Evolutionary conservation across 192 early-diverging fungal species (phyloP).

Genomic region (Backusella morwellensis): DNA sequence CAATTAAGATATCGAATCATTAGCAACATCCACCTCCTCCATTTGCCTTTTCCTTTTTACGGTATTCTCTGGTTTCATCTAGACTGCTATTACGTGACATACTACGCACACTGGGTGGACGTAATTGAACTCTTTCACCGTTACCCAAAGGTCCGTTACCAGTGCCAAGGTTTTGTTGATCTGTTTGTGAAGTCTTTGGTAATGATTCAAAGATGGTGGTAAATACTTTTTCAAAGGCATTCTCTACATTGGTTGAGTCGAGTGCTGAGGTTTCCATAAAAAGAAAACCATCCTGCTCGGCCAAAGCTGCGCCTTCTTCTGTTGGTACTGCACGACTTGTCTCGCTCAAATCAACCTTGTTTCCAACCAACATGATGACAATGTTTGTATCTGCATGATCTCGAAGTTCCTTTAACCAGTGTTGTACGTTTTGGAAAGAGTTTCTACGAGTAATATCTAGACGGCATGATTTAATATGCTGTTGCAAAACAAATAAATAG

Average conservation of each 20-base stretch:
- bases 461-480: background rate
- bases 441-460: constrained; percentile 47
- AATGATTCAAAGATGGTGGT: constrained; percentile 62
- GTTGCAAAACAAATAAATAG: background rate
- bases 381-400: constrained; percentile 90
- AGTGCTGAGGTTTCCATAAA: constrained; percentile 80
- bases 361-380: constrained; percentile 90
- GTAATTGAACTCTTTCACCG: constrained; percentile 29
- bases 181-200: constrained; percentile 24
- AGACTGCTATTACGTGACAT: constrained; percentile 27
- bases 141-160: constrained; percentile 4
- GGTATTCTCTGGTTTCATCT: constrained; percentile 35
- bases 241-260: constrained; percentile 79
- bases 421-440: constrained; percentile 82
- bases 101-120: constrained; percentile 45
- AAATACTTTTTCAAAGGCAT: constrained; percentile 76
- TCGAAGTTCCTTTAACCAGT: constrained; percentile 92
- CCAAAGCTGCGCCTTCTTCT: constrained; percentile 78
- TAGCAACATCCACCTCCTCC: constrained; percentile 39
- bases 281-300: constrained; percentile 70
- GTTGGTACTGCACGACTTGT: constrained; percentile 61
- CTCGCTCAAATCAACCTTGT: constrained; percentile 83
- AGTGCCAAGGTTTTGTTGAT: background rate
- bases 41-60: constrained; percentile 40
- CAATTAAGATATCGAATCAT: background rate